These are phyloP conservation scores for Phytopythium aichiense DNA, from an alignment of 352 stramenopile genomes.

Conservation along the genomic window DNA sequence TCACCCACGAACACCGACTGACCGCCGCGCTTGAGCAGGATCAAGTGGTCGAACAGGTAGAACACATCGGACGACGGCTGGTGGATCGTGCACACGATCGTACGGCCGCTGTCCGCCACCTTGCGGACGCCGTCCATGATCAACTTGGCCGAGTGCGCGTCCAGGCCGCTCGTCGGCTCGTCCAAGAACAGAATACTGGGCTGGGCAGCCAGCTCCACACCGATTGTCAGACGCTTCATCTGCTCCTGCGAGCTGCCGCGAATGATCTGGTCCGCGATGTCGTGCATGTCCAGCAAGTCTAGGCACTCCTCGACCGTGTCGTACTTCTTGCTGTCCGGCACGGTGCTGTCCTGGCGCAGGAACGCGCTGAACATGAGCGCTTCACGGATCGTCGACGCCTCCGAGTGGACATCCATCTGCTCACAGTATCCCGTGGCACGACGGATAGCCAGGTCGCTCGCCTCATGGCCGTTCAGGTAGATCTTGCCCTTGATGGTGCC, in stretches of 20 bases:
- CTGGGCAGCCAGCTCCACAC: slow-evolving; percentile 70
- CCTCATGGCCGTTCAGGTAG: slow-evolving; percentile 19
- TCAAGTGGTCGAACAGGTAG: slow-evolving; percentile 75
- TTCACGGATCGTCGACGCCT: slow-evolving; percentile 80
- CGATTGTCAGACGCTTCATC: slow-evolving; percentile 46
- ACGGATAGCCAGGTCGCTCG: slow-evolving; percentile 15
- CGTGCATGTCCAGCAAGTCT: slow-evolving; percentile 20
- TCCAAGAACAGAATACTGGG: slow-evolving; percentile 81
- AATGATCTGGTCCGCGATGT: slow-evolving; percentile 26
- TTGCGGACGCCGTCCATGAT: slow-evolving; percentile 86
- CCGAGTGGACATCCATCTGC: slow-evolving; percentile 78
- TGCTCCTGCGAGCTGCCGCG: slow-evolving; percentile 36
- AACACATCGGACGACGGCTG: slow-evolving; percentile 86
- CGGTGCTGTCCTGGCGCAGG: slow-evolving; percentile 36
- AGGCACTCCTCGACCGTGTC: slow-evolving; percentile 25
- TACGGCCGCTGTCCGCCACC: slow-evolving; percentile 62
- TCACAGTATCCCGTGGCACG: slow-evolving; percentile 34
- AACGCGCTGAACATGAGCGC: slow-evolving; percentile 79
- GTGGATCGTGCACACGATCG: slow-evolving; percentile 90
- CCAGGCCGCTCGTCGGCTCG: slow-evolving; percentile 79
- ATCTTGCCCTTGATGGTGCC: slow-evolving; percentile 13
- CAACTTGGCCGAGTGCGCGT: slow-evolving; percentile 77
- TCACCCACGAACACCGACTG: slow-evolving; percentile 28
- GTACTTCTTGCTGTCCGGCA: slow-evolving; percentile 31
- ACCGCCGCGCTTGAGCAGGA: slow-evolving; percentile 61